Evolutionary conservation across 2,329 filamentous ascomycete species (phyloP).

Genomic region (Blastomyces parvus): DNA sequence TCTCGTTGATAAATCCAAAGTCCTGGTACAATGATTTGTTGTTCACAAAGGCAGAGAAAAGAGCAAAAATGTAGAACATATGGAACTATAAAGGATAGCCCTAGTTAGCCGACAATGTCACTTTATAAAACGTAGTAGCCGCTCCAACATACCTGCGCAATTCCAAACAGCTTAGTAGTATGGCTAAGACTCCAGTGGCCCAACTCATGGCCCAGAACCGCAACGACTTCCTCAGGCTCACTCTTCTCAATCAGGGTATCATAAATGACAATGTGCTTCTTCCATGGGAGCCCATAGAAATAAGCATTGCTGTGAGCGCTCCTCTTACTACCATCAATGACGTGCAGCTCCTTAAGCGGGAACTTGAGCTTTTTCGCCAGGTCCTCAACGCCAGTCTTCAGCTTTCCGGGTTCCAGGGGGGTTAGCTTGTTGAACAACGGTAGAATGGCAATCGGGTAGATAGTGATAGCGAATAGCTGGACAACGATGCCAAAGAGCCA

Average conservation of each 20-base stretch:
- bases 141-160: conserved; percentile 58
- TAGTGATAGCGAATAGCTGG: conserved; percentile 89
- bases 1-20: conserved; percentile 76
- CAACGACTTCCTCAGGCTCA: conserved; percentile 81
- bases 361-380: conserved; percentile 79
- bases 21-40: conserved; percentile 82
- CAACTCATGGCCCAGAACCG: conserved; percentile 88
- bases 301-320: conserved; percentile 85
- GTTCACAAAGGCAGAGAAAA: conserved; percentile 97
- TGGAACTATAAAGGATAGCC: conserved; percentile 53
- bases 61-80: conserved; percentile 89
- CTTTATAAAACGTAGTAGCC: conserved; percentile 4
- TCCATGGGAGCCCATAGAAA: conserved; percentile 97
- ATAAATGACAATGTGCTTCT: conserved; percentile 99
- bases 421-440: conserved; percentile 98
- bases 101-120: not conserved
- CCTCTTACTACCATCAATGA: conserved; percentile 86
- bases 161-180: conserved; percentile 81
- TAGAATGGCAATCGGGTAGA: conserved; percentile 89
- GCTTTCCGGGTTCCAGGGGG: conserved; percentile 71
- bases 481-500: conserved; percentile 86
- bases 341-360: conserved; percentile 82
- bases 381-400: conserved; percentile 80
- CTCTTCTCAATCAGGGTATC: conserved; percentile 96
- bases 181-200: conserved; percentile 96